Evolutionary conservation across 2,329 filamentous ascomycete genomes (phyloP).

Genomic region (Venturia carpophila): DNA sequence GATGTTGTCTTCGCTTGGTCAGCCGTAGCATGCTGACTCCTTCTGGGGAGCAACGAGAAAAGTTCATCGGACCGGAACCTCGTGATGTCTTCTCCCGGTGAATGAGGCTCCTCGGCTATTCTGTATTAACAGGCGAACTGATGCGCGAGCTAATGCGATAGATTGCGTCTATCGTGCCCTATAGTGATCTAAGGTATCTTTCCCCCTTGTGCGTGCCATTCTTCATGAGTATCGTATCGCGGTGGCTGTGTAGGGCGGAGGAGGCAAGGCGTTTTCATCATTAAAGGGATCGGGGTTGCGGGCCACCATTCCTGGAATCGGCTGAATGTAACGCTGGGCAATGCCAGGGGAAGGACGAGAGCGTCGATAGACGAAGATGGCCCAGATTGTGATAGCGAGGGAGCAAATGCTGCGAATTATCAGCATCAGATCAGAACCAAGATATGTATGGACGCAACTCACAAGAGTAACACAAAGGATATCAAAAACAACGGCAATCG

Average conservation of each 20-base stretch:
- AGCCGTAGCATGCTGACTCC: neutral
- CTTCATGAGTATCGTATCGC: neutral
- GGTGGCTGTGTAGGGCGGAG: neutral
- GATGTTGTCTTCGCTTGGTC: neutral
- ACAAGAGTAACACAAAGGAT: conserved; percentile 6
- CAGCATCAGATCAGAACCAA: neutral
- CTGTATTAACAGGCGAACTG: neutral
- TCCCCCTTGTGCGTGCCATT: neutral
- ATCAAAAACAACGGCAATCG: neutral
- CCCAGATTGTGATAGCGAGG: neutral
- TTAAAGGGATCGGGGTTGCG: neutral
- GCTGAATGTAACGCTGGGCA: too few species aligned
- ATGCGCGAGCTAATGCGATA: neutral
- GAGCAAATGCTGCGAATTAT: neutral
- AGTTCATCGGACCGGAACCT: neutral
- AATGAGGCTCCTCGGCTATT: neutral
- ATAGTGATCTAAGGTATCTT: too few species aligned
- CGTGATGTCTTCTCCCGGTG: too few species aligned
- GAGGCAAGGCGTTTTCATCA: neutral
- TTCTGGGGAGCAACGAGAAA: neutral
- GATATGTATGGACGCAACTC: neutral
- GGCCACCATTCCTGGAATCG: neutral
- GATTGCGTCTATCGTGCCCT: neutral
- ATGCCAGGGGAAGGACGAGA: neutral
- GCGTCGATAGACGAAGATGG: neutral